Evolutionary conservation across 2,329 filamentous ascomycete genomes (phyloP), one percentile per base, ranked within the genome.

Genomic region (Nemania sp.): DNA sequence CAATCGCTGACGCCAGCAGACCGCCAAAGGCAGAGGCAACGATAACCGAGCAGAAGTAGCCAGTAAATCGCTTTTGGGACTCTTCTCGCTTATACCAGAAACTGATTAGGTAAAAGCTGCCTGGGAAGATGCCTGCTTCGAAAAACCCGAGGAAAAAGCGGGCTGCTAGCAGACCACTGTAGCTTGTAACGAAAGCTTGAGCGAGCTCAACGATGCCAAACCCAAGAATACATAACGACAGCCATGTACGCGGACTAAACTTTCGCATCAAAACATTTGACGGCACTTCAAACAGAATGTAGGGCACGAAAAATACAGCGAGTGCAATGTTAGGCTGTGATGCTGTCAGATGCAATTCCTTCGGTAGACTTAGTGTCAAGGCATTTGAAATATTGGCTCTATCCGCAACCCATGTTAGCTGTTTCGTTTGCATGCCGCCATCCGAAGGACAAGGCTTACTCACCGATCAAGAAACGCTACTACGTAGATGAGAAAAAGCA

Each of bases 81-180:
- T 86, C 82, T 42, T 80, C 75, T 11, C 80, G 73, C 53, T 80
- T 82, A 57, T 86, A 86, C 81, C 83, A 86, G 74, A 83, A 83
- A 0, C 80, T 81, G 3, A 86, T 70, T 52, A 84, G 81, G 63
- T 81, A 84, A 24, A 80, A 75, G 9, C 82, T 73, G 4, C 77
- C 78, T 0, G 80, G 80, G 54, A 80, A 78, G 41, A 82, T 76
- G 5, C 78, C 78, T 31, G 74, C 75, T 56, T 83, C 80, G 11
- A 75, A 71, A 14, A 82, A 64, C 15, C 80, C 80, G 3, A 83
- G 68, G 40, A 80, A 73, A 60, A 81, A 75, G 20, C 80, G 70
- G 12, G 74, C 76, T 20, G 72, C 70, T 9, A 81, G 64, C 39
- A 80, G 72, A 1, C 77, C 78, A 1, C 70, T 67, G 54, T 79